These are phyloP conservation scores for Globisporangium spinosum DNA, from an alignment of 352 stramenopile genomes.

Conservation along the genomic window DNA sequence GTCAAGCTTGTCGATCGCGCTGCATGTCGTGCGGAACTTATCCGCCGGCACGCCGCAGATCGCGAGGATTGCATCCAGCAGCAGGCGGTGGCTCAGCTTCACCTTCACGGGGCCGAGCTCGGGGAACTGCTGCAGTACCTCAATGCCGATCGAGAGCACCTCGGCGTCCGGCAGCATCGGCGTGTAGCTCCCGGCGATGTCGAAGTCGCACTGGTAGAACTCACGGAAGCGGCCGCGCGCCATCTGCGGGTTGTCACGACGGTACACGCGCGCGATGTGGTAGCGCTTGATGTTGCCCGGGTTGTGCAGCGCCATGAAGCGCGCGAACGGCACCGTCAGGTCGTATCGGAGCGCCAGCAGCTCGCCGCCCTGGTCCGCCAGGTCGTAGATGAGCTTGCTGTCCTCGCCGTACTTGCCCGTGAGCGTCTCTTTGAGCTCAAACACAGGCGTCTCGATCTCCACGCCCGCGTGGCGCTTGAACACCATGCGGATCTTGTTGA, in stretches of 20 bases:
- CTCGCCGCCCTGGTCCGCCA: conserved; percentile 97
- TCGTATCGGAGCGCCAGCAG: conserved; percentile 95
- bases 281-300: conserved; percentile 98
- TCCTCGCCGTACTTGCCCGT: conserved; percentile 99
- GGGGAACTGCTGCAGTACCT: conserved; percentile 86
- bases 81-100: conserved; percentile 96
- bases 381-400: conserved; percentile 99
- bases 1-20: conserved; percentile 98
- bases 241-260: conserved; percentile 94
- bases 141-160: conserved; percentile 93
- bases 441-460: conserved; percentile 98
- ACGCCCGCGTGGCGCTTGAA: conserved; percentile 98
- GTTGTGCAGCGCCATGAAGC: conserved; percentile 96
- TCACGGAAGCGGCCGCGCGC: conserved; percentile 95
- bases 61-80: conserved; percentile 97
- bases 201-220: conserved; percentile 99
- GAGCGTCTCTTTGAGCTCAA: conserved; percentile 98
- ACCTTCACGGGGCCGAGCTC: conserved; percentile 92
- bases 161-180: conserved; percentile 97
- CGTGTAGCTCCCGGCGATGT: conserved; percentile 95
- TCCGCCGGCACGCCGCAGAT: conserved; percentile 95
- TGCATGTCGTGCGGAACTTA: conserved; percentile 98
- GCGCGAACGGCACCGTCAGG: conserved; percentile 97
- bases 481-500: conserved; percentile 96
- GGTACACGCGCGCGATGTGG: conserved; percentile 97